Percentiles rank a stretch among this genome's conserved stretches.
These are phyloP conservation scores for Jamesozyma jinghongensis DNA, from an alignment of 805 yeast species.

Conservation along the genomic window DNA sequence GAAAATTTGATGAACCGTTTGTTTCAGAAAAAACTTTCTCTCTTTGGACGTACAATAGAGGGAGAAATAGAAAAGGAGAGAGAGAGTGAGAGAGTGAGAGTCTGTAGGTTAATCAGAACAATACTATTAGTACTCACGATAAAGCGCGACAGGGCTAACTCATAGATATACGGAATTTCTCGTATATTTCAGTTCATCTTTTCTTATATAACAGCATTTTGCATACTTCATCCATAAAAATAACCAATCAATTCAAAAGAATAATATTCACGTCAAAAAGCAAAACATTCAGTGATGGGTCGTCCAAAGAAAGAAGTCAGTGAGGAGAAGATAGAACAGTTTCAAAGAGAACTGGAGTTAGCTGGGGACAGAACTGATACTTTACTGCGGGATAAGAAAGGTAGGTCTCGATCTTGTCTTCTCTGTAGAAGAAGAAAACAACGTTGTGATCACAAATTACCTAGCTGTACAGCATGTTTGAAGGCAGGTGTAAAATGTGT, in stretches of 20 bases:
- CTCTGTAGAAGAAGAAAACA: slow-evolving; percentile 51
- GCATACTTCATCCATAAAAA: background rate
- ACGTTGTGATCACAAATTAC: slow-evolving; percentile 56
- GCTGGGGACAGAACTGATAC: slow-evolving; percentile 27
- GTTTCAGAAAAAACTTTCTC: too few species aligned
- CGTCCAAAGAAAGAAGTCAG: slow-evolving; percentile 31
- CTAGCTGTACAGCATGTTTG: slow-evolving; percentile 57
- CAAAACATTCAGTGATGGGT: too few species aligned
- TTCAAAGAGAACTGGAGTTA: slow-evolving; percentile 28
- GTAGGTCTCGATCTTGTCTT: slow-evolving; percentile 48
- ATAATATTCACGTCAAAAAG: background rate
- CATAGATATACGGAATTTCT: too few species aligned
- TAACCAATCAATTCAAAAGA: background rate
- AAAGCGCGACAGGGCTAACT: too few species aligned
- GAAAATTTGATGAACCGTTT: too few species aligned
- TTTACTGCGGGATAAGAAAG: slow-evolving; percentile 37
- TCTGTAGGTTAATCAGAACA: too few species aligned
- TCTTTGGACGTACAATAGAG: too few species aligned
- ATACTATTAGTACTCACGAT: too few species aligned
- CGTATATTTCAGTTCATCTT: too few species aligned
- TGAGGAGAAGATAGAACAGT: slow-evolving; percentile 27
- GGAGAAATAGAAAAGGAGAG: too few species aligned
- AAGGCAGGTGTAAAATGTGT: slow-evolving; percentile 54
- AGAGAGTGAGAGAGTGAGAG: too few species aligned
- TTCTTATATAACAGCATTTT: too few species aligned